Conservation (phyloP, 1,284 basidiomycete genomes). For the Naganishia liquefaciens region DNA sequence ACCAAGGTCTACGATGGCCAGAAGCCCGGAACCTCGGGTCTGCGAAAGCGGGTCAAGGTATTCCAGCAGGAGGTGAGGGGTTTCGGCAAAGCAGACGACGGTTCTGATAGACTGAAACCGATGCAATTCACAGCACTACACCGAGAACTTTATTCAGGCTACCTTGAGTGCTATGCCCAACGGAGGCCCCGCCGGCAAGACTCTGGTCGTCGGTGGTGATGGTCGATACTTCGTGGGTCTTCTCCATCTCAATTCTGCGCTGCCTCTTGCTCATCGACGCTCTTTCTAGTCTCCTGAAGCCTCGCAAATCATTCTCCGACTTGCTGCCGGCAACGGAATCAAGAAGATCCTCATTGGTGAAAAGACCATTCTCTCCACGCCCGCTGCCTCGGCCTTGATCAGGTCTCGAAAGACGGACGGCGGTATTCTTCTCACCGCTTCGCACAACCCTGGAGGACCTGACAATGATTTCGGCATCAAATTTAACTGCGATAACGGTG, state of each 20-base stretch:
- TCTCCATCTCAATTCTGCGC: neutral
- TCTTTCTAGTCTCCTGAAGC: slow-evolving; percentile 68
- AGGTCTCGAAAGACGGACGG: slow-evolving; percentile 94
- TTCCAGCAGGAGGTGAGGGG: slow-evolving; percentile 76
- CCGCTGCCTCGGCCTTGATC: slow-evolving; percentile 94
- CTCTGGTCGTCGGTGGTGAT: slow-evolving; percentile 94
- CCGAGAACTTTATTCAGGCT: slow-evolving; percentile 96
- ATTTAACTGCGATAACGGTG: slow-evolving; percentile 96
- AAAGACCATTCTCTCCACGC: slow-evolving; percentile 90
- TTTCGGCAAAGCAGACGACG: neutral
- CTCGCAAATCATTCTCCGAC: slow-evolving; percentile 84
- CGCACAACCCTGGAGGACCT: slow-evolving; percentile 96
- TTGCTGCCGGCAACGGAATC: slow-evolving; percentile 89
- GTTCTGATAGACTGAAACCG: neutral
- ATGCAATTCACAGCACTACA: slow-evolving; percentile 73
- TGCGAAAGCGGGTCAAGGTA: slow-evolving; percentile 91
- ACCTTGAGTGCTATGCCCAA: slow-evolving; percentile 84
- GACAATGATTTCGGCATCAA: slow-evolving; percentile 99
- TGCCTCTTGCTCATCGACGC: neutral
- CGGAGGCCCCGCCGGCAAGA: slow-evolving; percentile 66
- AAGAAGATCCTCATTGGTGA: slow-evolving; percentile 85
- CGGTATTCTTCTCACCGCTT: slow-evolving; percentile 95
- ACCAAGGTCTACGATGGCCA: slow-evolving; percentile 61
- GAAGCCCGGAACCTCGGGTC: slow-evolving; percentile 91
- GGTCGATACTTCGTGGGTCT: slow-evolving; percentile 77